These are phyloP conservation scores for Cytospora leucostoma DNA, from an alignment of 2,329 filamentous ascomycete genomes.

Conservation along the genomic window DNA sequence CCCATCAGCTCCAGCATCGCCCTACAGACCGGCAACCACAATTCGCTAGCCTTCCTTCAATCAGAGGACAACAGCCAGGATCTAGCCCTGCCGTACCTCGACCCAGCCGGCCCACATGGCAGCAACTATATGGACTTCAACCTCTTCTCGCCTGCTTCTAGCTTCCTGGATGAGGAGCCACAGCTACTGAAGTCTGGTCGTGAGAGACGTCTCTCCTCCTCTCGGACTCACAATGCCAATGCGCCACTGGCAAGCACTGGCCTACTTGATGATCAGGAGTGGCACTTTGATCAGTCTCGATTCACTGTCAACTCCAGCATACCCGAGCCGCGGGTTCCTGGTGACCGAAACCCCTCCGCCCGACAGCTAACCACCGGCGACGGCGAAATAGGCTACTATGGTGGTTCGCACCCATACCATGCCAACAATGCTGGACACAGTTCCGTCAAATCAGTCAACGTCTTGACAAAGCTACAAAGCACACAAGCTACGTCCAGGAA, in stretches of 20 bases:
- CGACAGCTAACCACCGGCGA: not conserved
- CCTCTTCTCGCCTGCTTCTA: conserved; percentile 54
- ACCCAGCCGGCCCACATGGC: conserved; percentile 37
- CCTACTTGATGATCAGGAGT: conserved; percentile 12
- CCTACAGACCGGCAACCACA: conserved; percentile 28
- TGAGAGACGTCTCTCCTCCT: conserved; percentile 5
- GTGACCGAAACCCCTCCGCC: not conserved
- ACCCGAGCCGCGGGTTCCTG: conserved; percentile 10
- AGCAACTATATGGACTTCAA: conserved; percentile 57
- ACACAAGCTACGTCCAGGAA: not conserved
- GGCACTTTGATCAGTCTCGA: conserved; percentile 13
- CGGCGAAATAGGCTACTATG: not conserved
- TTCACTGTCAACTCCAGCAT: not conserved
- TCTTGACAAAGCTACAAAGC: conserved; percentile 2
- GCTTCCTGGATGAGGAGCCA: conserved; percentile 52
- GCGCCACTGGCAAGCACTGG: conserved; percentile 6
- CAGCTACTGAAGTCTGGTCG: conserved; percentile 31
- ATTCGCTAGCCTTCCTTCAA: conserved; percentile 23
- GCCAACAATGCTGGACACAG: conserved; percentile 15
- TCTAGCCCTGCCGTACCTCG: conserved; percentile 45
- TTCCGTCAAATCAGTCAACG: not conserved
- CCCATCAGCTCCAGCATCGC: conserved; percentile 19
- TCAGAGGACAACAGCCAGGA: conserved; percentile 22
- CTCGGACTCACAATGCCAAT: not conserved
- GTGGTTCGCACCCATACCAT: conserved; percentile 20